These are phyloP conservation scores for Zychaea mexicana DNA, from an alignment of 371 early-diverging fungal species.

Conservation along the genomic window DNA sequence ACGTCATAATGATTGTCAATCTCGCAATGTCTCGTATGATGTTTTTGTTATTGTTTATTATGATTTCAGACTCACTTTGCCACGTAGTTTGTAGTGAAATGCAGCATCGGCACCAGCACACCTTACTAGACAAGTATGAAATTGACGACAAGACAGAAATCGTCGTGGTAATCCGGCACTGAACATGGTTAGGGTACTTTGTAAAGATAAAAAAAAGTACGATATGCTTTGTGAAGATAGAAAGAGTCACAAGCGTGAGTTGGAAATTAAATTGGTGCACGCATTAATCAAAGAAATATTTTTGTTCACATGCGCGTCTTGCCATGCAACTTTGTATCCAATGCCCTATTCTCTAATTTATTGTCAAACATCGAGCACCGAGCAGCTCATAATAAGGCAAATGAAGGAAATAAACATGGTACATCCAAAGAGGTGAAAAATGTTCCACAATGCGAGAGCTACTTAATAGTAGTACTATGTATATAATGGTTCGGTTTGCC, in stretches of 20 bases:
- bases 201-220: background rate
- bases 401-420: no score
- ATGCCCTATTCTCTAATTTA: no score
- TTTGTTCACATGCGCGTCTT: no score
- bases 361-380: no score
- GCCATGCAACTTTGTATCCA: no score
- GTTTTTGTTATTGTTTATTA: background rate
- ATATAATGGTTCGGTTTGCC: no score
- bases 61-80: constrained; percentile 29
- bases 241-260: constrained; percentile 2
- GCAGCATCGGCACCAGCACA: constrained; percentile 9
- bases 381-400: no score
- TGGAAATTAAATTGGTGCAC: no score
- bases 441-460: no score
- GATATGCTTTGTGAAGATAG: no score
- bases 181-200: background rate
- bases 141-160: background rate
- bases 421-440: no score
- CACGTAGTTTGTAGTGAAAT: constrained; percentile 42
- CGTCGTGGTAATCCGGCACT: background rate
- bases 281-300: background rate
- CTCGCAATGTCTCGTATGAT: background rate
- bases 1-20: background rate
- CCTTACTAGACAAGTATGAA: background rate
- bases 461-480: no score